A percentile compares a stretch with the other conserved stretches of the same genome.
These are phyloP conservation scores for Colletotrichum tropicale DNA, from an alignment of 2,329 filamentous ascomycete species.

Conservation along the genomic window DNA sequence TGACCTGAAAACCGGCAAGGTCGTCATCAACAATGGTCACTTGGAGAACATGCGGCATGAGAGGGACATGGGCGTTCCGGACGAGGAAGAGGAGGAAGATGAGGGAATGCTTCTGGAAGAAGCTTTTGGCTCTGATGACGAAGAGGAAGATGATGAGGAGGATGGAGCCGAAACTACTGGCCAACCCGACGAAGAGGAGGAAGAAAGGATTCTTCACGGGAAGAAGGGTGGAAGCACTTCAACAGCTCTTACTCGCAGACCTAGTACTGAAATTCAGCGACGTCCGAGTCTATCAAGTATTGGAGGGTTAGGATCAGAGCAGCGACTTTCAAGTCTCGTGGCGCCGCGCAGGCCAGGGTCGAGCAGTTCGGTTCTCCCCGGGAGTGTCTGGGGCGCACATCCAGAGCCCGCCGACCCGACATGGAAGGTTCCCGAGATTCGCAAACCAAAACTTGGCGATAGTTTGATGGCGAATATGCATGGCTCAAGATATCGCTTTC, in stretches of 20 bases:
- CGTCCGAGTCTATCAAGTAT: not conserved
- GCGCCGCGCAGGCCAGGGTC: slow-evolving; percentile 24
- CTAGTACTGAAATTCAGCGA: not conserved
- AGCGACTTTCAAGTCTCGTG: slow-evolving; percentile 23
- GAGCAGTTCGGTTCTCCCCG: slow-evolving; percentile 10
- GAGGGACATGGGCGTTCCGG: slow-evolving; percentile 49
- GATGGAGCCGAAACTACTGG: not conserved
- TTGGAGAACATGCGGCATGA: slow-evolving; percentile 64
- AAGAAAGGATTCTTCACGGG: slow-evolving; percentile 27
- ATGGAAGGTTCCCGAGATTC: slow-evolving; percentile 42
- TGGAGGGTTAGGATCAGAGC: not conserved
- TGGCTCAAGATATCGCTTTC: slow-evolving; percentile 11
- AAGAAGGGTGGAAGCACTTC: not conserved
- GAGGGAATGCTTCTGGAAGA: slow-evolving; percentile 35
- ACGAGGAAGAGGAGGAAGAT: slow-evolving; percentile 37
- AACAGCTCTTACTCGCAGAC: not conserved
- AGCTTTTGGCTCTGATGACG: slow-evolving; percentile 26
- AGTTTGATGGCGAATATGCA: slow-evolving; percentile 4
- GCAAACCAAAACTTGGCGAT: slow-evolving; percentile 23
- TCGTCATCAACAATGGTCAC: slow-evolving; percentile 93
- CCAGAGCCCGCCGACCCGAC: slow-evolving; percentile 34
- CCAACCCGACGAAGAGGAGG: slow-evolving; percentile 28
- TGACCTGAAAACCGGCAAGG: slow-evolving; percentile 78
- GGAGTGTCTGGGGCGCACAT: slow-evolving; percentile 15
- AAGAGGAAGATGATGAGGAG: slow-evolving; percentile 27